Conservation (phyloP, 768 basidiomycete genomes). For the Harrya chromipes region DNA sequence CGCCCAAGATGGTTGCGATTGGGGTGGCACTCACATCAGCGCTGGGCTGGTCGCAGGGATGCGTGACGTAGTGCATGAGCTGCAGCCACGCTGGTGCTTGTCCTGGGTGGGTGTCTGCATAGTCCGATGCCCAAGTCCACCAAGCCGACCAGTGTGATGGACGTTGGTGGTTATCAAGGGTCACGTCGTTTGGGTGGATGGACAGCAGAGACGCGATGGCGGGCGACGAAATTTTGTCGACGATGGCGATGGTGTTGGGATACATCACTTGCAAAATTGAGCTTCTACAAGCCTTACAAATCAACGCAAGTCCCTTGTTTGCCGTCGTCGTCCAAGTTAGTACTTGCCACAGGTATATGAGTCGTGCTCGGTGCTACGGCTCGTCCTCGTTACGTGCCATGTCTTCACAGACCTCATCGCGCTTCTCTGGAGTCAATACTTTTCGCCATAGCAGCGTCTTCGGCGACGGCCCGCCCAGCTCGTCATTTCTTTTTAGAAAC, state of each 20-base stretch:
- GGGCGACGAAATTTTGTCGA: constrained; percentile 19
- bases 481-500: no score
- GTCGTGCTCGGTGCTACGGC: constrained; percentile 7
- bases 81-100: constrained; percentile 22
- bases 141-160: constrained; percentile 31
- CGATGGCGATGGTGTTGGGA: constrained; percentile 12
- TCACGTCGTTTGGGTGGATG: constrained; percentile 48
- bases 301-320: no score
- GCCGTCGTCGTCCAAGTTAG: no score
- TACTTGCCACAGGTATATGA: background rate
- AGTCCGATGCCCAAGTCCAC: constrained; percentile 35
- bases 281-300: no score
- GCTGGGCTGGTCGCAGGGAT: constrained; percentile 3
- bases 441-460: constrained; percentile 48
- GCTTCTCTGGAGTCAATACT: constrained; percentile 42
- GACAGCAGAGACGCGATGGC: constrained; percentile 35
- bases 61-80: constrained; percentile 23
- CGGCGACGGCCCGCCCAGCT: no score
- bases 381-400: constrained; percentile 17
- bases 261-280: background rate
- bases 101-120: constrained; percentile 14
- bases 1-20: background rate
- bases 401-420: constrained; percentile 37
- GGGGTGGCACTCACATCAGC: constrained; percentile 15
- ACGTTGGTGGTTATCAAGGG: constrained; percentile 14